A percentile compares a stretch with the other conserved stretches of the same genome.
Evolutionary conservation across 148 eudicot genomes (phyloP).

Genomic region (Cornus kousa): DNA sequence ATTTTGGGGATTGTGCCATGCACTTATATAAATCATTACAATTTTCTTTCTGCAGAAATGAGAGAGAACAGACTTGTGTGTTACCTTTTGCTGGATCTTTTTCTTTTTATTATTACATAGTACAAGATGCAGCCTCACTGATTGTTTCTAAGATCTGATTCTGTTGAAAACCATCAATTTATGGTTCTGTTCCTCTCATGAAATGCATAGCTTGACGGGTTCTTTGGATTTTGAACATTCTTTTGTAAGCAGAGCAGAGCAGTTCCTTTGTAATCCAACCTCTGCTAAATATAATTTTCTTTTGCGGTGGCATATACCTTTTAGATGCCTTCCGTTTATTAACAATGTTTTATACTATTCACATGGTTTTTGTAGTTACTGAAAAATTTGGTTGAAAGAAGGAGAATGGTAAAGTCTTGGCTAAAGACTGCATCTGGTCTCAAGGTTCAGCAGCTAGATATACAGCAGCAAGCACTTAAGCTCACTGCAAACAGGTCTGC

Average conservation of each 20-base stretch:
- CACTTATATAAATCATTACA: too few relatives aligned
- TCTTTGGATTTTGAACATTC: conserved; percentile 5
- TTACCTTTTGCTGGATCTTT: neutral
- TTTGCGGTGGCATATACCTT: neutral
- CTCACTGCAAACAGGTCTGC: conserved; percentile 93
- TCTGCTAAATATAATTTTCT: neutral
- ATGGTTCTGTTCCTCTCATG: neutral
- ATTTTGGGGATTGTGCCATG: too few relatives aligned
- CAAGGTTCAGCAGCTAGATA: conserved; percentile 79
- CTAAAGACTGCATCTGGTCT: conserved; percentile 78
- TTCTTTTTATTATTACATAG: too few relatives aligned
- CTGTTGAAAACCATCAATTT: neutral
- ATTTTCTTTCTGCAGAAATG: too few relatives aligned
- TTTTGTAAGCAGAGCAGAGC: neutral
- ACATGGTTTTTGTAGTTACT: conserved; percentile 57
- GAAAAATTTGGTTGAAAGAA: conserved; percentile 81
- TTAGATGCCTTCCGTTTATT: neutral
- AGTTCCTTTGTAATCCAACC: neutral
- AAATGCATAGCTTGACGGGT: conserved; percentile 1
- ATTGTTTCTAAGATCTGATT: too few relatives aligned
- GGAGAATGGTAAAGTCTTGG: conserved; percentile 74
- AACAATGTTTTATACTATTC: neutral
- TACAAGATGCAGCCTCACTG: neutral
- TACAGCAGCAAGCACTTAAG: conserved; percentile 96
- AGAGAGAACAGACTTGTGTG: too few relatives aligned